Evolutionary conservation across 2,329 filamentous ascomycete genomes (phyloP).

Genomic region (Talaromyces sp.): DNA sequence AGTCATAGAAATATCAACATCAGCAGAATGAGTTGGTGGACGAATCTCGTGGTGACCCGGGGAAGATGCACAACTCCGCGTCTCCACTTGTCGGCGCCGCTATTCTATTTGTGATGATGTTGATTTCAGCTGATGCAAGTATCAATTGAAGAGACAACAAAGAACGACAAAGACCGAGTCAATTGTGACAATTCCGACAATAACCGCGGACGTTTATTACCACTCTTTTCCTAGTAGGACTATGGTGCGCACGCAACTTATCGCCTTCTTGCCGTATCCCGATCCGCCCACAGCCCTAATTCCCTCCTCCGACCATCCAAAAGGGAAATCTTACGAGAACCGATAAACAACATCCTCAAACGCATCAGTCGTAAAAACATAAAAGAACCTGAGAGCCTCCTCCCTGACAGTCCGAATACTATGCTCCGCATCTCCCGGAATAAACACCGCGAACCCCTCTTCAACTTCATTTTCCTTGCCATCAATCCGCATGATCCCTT

Average conservation of each 20-base stretch:
- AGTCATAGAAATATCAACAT: neutral
- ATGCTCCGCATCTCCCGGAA: neutral
- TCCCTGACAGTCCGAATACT: neutral
- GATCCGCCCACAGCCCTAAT: neutral
- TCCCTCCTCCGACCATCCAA: neutral
- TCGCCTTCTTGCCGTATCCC: neutral
- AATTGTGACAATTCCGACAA: too few relatives aligned
- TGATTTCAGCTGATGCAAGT: neutral
- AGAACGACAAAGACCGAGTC: too few relatives aligned
- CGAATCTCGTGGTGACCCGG: neutral
- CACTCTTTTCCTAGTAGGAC: neutral
- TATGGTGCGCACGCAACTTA: neutral
- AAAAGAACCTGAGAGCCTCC: neutral
- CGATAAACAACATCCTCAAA: constrained; percentile 1
- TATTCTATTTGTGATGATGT: neutral
- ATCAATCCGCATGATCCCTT: neutral
- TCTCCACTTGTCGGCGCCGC: constrained; percentile 3
- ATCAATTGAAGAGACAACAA: neutral
- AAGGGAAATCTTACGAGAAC: neutral
- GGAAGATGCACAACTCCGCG: neutral
- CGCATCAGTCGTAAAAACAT: neutral
- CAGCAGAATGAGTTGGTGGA: neutral
- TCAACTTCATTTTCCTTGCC: neutral
- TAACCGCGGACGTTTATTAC: neutral
- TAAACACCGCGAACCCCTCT: neutral